These are phyloP conservation scores for Stygiomarasmius scandens DNA, from an alignment of 1,284 basidiomycete genomes.

Conservation along the genomic window DNA sequence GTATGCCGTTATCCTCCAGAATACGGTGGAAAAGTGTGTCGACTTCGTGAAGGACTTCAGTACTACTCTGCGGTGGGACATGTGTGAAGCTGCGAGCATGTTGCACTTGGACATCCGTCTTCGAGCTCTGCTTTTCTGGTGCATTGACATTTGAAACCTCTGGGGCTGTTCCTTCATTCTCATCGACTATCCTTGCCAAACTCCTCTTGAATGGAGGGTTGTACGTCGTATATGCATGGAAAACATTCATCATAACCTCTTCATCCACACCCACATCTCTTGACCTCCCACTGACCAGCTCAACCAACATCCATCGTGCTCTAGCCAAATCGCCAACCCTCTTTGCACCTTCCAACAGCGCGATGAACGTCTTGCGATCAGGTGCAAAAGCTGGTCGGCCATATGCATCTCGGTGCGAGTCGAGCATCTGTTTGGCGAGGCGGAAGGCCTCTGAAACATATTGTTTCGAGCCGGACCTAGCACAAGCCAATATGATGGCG, in stretches of 20 bases:
- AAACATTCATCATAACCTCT: constrained; percentile 80
- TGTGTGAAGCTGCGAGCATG: constrained; percentile 47
- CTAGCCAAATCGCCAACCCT: constrained; percentile 81
- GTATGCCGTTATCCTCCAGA: constrained; percentile 47
- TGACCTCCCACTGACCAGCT: constrained; percentile 62
- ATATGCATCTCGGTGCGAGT: constrained; percentile 65
- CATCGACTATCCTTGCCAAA: constrained; percentile 39
- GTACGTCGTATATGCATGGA: constrained; percentile 88
- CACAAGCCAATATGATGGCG: constrained; percentile 80
- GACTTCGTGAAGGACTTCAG: constrained; percentile 78
- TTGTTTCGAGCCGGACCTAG: constrained; percentile 58
- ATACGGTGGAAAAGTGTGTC: constrained; percentile 72
- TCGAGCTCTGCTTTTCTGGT: neutral
- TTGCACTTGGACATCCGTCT: neutral
- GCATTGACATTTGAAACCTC: constrained; percentile 3
- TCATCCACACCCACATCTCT: constrained; percentile 57
- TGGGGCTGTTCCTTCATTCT: constrained; percentile 12
- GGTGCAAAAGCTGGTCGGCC: constrained; percentile 64
- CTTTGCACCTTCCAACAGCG: constrained; percentile 88
- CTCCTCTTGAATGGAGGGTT: constrained; percentile 66
- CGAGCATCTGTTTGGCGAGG: constrained; percentile 81
- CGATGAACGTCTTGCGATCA: constrained; percentile 74
- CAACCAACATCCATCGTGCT: constrained; percentile 89
- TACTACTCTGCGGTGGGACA: constrained; percentile 73
- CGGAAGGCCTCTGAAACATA: constrained; percentile 81